These are phyloP conservation scores for Aphanomyces euteiches DNA, from an alignment of 352 stramenopile species.

Conservation along the genomic window DNA sequence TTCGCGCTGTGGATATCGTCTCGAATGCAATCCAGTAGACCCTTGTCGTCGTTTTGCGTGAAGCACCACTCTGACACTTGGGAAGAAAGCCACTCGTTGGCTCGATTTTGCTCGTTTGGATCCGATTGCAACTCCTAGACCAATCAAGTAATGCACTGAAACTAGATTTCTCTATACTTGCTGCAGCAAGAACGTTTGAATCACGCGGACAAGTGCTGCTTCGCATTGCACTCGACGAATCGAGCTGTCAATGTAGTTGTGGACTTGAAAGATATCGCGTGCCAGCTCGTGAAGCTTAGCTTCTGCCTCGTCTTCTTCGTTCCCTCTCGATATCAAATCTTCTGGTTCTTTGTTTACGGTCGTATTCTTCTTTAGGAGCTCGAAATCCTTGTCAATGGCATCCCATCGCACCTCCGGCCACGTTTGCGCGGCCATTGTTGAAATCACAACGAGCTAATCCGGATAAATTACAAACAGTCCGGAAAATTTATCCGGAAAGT, in stretches of 20 bases:
- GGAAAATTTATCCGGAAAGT: not conserved
- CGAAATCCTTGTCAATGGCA: not conserved
- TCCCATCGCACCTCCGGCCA: slow-evolving; percentile 13
- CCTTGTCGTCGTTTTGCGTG: not conserved
- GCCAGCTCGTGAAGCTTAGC: slow-evolving; percentile 8
- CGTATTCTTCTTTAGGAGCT: not conserved
- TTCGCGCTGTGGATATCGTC: slow-evolving; percentile 22
- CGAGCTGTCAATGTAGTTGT: not conserved
- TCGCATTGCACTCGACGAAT: slow-evolving; percentile 13
- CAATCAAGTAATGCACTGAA: not conserved
- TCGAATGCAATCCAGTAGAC: slow-evolving; percentile 21
- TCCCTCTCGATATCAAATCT: too few relatives aligned
- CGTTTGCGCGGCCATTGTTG: not conserved
- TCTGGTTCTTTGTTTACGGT: not conserved
- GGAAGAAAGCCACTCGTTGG: slow-evolving; percentile 8
- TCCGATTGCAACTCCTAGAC: not conserved
- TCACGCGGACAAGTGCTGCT: slow-evolving; percentile 22
- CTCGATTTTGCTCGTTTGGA: not conserved
- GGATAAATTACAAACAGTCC: not conserved
- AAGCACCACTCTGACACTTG: slow-evolving; percentile 8
- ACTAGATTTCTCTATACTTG: not conserved
- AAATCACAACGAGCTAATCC: not conserved
- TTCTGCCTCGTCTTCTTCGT: not conserved
- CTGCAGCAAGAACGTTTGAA: slow-evolving; percentile 21
- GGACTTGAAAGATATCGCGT: slow-evolving; percentile 20